These are phyloP conservation scores for Lagenaria siceraria DNA, from an alignment of 306 rosid species.

Conservation along the genomic window DNA sequence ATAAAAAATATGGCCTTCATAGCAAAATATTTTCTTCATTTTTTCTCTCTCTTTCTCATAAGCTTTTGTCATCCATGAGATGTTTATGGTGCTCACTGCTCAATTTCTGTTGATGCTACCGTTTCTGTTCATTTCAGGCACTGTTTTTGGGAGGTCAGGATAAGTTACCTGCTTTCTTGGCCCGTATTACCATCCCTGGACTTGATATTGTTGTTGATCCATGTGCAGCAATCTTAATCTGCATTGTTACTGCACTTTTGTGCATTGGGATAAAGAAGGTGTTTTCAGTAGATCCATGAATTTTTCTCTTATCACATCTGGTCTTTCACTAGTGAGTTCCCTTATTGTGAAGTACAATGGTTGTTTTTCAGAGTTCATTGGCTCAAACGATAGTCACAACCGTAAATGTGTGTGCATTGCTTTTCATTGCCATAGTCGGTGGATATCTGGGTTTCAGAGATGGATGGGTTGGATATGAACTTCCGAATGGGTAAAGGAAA, in stretches of 20 bases:
- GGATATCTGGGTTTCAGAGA: conserved; percentile 69
- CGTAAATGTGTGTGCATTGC: conserved; percentile 68
- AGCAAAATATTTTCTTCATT: background rate
- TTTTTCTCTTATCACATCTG: background rate
- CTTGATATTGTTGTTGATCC: conserved; percentile 71
- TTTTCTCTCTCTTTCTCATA: background rate
- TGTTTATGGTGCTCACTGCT: background rate
- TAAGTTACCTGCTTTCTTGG: conserved; percentile 55
- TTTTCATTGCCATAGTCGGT: conserved; percentile 64
- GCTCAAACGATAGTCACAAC: conserved; percentile 65
- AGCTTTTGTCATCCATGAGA: background rate
- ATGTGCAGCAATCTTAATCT: conserved; percentile 71
- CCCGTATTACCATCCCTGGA: conserved; percentile 60
- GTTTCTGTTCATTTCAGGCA: conserved; percentile 31
- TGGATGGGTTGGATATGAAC: conserved; percentile 90
- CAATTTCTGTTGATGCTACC: background rate
- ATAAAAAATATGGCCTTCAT: background rate
- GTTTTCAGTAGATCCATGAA: background rate
- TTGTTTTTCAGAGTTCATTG: conserved; percentile 53
- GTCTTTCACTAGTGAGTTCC: background rate
- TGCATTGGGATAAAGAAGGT: conserved; percentile 95
- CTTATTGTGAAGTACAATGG: conserved; percentile 7
- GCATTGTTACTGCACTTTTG: conserved; percentile 56
- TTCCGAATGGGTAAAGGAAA: conserved; percentile 47
- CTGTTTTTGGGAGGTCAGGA: conserved; percentile 67